phyloP scores from a whole-genome alignment of 2,329 filamentous ascomycete genomes.

The Aspergillus hortae region DNA sequence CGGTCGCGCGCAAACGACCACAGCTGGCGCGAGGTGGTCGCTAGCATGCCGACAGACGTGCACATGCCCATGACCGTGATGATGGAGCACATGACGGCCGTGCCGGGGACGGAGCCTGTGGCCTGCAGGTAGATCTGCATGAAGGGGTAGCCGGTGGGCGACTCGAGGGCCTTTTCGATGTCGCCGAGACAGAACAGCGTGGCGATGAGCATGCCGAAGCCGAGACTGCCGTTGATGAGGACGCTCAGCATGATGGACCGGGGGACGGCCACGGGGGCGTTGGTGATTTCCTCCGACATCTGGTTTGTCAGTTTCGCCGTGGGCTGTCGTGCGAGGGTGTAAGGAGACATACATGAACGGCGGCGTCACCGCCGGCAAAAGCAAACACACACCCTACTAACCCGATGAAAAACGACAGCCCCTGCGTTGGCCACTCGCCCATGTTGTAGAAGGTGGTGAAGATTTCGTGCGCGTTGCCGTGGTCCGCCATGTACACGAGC shows the following conservation, averaged over 20 bases:
- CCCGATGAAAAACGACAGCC: conserved; percentile 39
- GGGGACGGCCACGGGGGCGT: conserved; percentile 35
- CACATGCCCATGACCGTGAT: conserved; percentile 28
- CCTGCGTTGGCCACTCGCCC: conserved; percentile 42
- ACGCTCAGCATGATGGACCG: conserved; percentile 34
- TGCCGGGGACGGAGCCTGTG: conserved; percentile 23
- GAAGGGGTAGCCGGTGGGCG: conserved; percentile 32
- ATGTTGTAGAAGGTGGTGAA: conserved; percentile 48
- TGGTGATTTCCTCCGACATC: conserved; percentile 40
- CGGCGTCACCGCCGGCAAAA: conserved; percentile 37
- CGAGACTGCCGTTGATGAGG: conserved; percentile 34
- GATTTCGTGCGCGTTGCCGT: conserved; percentile 39
- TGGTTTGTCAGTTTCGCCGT: not conserved
- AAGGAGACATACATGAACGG: conserved; percentile 33
- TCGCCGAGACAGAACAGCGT: conserved; percentile 38
- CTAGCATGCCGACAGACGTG: conserved; percentile 31
- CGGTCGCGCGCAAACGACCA: conserved; percentile 27
- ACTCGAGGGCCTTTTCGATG: conserved; percentile 22
- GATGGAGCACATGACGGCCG: conserved; percentile 23
- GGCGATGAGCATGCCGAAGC: conserved; percentile 36
- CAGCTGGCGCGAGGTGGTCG: conserved; percentile 44
- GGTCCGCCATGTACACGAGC: conserved; percentile 41
- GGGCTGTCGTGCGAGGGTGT: not conserved
- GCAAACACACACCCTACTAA: conserved; percentile 33
- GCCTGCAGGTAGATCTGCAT: conserved; percentile 32